These are phyloP conservation scores for Pythium vanterpoolii DNA, from an alignment of 352 stramenopile species.

Conservation along the genomic window DNA sequence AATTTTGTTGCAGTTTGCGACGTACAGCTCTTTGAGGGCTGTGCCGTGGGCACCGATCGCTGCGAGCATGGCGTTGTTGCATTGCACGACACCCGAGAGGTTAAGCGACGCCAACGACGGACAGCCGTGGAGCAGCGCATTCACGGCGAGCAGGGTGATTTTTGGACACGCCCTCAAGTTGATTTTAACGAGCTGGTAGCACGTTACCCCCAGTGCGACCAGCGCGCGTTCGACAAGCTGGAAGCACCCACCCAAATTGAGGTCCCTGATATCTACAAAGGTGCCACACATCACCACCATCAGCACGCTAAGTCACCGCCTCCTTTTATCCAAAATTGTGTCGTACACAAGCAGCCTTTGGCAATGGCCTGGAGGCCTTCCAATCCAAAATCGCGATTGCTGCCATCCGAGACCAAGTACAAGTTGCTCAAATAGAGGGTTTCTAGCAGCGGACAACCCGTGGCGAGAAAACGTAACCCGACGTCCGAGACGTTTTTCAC, in stretches of 20 bases:
- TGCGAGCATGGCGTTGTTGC: conserved; percentile 61
- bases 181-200: conserved; percentile 54
- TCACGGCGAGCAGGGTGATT: conserved; percentile 69
- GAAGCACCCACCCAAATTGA: conserved; percentile 74
- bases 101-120: conserved; percentile 42
- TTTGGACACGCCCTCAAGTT: conserved; percentile 82
- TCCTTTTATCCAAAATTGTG: background rate
- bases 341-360: conserved; percentile 39
- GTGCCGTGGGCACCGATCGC: conserved; percentile 34
- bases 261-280: conserved; percentile 37
- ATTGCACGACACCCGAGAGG: conserved; percentile 47
- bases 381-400: conserved; percentile 88
- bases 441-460: conserved; percentile 77
- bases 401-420: conserved; percentile 92
- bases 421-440: conserved; percentile 75
- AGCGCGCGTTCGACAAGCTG: conserved; percentile 80
- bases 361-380: conserved; percentile 90
- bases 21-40: conserved; percentile 40
- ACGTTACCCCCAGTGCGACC: conserved; percentile 60
- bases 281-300: background rate
- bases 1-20: conserved; percentile 64
- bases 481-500: conserved; percentile 80
- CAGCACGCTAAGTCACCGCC: background rate
- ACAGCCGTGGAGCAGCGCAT: conserved; percentile 57
- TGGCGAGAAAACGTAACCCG: conserved; percentile 80